Conservation (phyloP, 2,329 filamentous ascomycete genomes). For the Cladosporium sp. region DNA sequence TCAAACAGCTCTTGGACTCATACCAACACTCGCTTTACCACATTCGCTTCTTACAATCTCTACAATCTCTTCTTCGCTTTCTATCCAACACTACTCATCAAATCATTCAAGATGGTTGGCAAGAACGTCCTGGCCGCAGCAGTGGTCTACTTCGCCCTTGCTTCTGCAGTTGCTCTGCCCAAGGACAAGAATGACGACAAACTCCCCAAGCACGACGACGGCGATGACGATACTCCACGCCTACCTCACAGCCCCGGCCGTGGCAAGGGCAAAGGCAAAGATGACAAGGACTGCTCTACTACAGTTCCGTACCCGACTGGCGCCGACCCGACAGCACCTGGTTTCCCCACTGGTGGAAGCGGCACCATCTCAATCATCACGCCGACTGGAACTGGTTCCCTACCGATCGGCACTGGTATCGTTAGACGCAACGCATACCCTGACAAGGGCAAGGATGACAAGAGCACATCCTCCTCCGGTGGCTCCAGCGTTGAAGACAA, state of each 20-base stretch:
- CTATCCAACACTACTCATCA: neutral
- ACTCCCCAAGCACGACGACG: neutral
- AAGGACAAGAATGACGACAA: neutral
- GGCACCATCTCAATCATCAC: neutral
- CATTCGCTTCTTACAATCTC: neutral
- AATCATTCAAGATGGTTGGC: constrained; percentile 1
- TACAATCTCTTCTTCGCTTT: neutral
- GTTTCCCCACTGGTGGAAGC: neutral
- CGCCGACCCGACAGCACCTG: neutral
- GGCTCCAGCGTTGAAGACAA: constrained; percentile 1
- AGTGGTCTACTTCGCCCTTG: constrained; percentile 1
- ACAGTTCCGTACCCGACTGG: constrained; percentile 2
- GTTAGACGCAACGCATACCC: neutral
- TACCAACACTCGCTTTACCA: neutral
- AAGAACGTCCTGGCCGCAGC: constrained; percentile 5
- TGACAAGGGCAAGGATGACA: constrained; percentile 8
- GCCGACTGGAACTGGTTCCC: too few relatives aligned
- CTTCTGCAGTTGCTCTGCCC: constrained; percentile 8
- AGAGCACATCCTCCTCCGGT: neutral
- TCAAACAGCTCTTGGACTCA: constrained; percentile 1
- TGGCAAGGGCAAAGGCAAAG: neutral
- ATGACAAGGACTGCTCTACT: constrained; percentile 9
- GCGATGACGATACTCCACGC: constrained; percentile 1
- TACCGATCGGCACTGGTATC: neutral
- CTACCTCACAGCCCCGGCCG: neutral